Evolutionary conservation across 2,329 filamentous ascomycete genomes (phyloP).

Genomic region (Arthrobotrys pseudoclavata): DNA sequence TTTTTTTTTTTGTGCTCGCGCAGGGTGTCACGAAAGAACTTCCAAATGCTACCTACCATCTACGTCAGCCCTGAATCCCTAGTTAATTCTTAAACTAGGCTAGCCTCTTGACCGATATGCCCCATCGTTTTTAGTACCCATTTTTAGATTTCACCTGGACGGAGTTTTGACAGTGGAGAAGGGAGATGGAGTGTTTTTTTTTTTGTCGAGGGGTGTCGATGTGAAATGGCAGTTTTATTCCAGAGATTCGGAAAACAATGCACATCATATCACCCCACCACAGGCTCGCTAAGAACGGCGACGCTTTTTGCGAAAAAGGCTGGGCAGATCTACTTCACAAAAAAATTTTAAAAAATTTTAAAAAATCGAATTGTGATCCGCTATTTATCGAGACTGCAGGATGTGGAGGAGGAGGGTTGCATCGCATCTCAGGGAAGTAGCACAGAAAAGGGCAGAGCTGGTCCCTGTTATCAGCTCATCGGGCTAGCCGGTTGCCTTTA

Average conservation of each 20-base stretch:
- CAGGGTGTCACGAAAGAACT: not conserved
- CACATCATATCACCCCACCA: too few species aligned
- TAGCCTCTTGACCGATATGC: constrained; percentile 26
- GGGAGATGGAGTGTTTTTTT: not conserved
- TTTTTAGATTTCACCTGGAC: constrained; percentile 33
- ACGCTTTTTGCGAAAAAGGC: not conserved
- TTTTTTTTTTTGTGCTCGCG: constrained; percentile 1
- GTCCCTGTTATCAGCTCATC: not conserved
- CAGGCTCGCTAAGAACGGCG: not conserved
- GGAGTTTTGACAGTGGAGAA: not conserved
- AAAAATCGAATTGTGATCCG: too few species aligned
- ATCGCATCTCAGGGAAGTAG: constrained; percentile 9
- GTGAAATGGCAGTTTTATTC: too few species aligned
- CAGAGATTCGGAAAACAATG: too few species aligned
- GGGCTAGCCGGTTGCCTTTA: not conserved
- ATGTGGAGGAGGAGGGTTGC: not conserved
- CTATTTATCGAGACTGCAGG: too few species aligned
- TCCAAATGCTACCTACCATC: constrained; percentile 44
- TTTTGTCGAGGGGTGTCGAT: too few species aligned
- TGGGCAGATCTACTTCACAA: not conserved
- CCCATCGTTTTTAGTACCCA: constrained; percentile 11
- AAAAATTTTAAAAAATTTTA: too few species aligned
- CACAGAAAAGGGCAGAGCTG: not conserved
- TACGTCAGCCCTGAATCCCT: constrained; percentile 43
- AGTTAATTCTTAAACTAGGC: constrained; percentile 21